Base-by-base conservation (phyloP, 306 rosid genomes). In the Neltuma alba region DNA sequence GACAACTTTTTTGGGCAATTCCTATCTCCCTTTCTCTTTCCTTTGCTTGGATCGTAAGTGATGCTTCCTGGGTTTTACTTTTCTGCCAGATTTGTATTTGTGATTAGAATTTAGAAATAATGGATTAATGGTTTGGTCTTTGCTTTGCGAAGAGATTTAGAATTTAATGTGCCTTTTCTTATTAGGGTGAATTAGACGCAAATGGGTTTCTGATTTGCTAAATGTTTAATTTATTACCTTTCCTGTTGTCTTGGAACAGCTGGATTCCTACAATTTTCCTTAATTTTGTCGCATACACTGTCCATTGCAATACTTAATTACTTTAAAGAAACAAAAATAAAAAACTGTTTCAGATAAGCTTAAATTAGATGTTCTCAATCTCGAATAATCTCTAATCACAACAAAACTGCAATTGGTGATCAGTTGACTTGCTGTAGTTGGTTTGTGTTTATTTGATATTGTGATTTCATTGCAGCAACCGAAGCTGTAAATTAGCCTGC, bases 41-140 rank as follows among this genome's bases (percentile, higher is more conserved):
- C 85, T 86, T 94, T 92, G 62, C 97, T 89, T 94, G 91, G 87
- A 85, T 86, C 80, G 79, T 85, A 92, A 91, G 99, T 85, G 99
- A 92, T 92, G 86, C 97, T 82, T 88, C 86, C 83, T 75, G 42
- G 28, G 74, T 54, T 79, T 41, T 66, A 21, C 70, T 81, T 77
- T 85, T 70, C 82, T 75, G 72, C 74, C 77, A 50, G 83, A 72
- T 83, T 82, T 86, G 72, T 74, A 42, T 44, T 70, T 85, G 71
- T 83, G 57, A 72, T 87, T 80, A 80, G 4, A 37, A 23, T 38
- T 34, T 38, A 0, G 40, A 72, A 72, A 60, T 70, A 66, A 76
- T 85, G 23, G 74, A 75, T 76, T 84, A 37, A 57, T 81, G 82
- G 78, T 63, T 57, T 16, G 27, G 82, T 47, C 77, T 60, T 83